Evolutionary conservation across 139 green algal genomes (phyloP), one percentile per base, ranked within the genome.

Genomic region (Pleodorina starrii): DNA sequence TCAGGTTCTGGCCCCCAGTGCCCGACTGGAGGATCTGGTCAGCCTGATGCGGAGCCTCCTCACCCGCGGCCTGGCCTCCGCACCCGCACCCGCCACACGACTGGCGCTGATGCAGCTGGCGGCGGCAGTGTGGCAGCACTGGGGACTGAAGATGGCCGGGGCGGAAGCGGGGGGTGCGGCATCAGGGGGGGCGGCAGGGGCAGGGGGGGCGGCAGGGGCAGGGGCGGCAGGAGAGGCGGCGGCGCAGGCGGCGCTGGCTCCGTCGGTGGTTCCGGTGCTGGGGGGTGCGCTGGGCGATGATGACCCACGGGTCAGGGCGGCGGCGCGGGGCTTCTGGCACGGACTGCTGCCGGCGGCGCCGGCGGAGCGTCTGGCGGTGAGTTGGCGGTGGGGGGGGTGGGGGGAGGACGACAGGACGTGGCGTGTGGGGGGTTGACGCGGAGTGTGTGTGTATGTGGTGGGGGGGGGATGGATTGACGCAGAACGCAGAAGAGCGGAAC

Each of bases 191-290:
- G n/a, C 74, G 16, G 29, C 44, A 27, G 54, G 6, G 14, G 32
- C 32, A 50, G 48, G 14, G 1, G 21, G 0, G 36, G 32, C 29
- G 36, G 50, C 57, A 0, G 57, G 11, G 9, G 57, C 25, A 42
- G 2, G 36, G 5, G 46, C 29, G 1, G 21, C 51, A 1, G 19
- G 27, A 48, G 51, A 19, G 79, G 5, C 42, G n/a, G 44, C 9
- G n/a, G 82, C 44, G 63, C 32, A 43, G 82, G 44, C 44, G 43
- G 29, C 46, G 82, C 60, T 88, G 32, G 23, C 11, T 19, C 44
- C 66, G 82, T 44, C 79, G 60, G 59, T 88, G 82, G 29, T 88
- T 46, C 82, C 82, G 69, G 44, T 73, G 38, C 68, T 89, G 84
- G 84, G 35, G 29, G 69, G 42, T 2, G 48, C 27, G 1, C 71